These are phyloP conservation scores for Backusella tarrabulga DNA, from an alignment of 192 early-diverging fungal genomes.

Conservation along the genomic window DNA sequence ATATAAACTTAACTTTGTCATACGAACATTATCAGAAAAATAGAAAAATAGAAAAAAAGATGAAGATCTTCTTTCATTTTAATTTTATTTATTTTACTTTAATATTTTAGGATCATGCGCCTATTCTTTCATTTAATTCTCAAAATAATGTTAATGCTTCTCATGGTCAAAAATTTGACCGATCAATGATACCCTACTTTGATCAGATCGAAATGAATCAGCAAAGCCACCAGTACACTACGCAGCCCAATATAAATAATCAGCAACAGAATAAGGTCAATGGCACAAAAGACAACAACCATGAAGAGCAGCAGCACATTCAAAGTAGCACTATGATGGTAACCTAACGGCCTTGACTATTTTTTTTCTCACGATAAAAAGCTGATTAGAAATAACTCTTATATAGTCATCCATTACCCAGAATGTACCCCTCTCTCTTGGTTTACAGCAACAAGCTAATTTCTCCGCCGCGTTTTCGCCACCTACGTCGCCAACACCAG, in stretches of 20 bases:
- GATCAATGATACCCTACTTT: conserved; percentile 9
- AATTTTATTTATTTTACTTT: not conserved
- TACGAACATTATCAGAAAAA: not conserved
- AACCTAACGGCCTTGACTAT: not conserved
- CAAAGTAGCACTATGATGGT: not conserved
- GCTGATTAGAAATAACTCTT: conserved; percentile 11
- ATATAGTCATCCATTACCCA: not conserved
- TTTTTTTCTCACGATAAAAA: conserved; percentile 15
- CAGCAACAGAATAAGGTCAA: not conserved
- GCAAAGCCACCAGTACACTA: not conserved
- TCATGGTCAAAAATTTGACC: not conserved
- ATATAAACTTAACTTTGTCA: not conserved
- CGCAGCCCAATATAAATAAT: not conserved
- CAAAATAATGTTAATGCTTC: not conserved
- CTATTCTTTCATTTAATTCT: not conserved
- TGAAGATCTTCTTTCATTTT: no score
- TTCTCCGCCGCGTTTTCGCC: not conserved
- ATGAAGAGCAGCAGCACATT: not conserved
- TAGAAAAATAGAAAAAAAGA: not conserved
- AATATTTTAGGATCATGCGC: not conserved
- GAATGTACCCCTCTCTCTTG: not conserved
- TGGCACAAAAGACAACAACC: not conserved
- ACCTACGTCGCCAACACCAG: not conserved
- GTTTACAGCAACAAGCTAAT: not conserved
- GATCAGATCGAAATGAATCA: conserved; percentile 4